Evolutionary conservation across 164 flowering plant species (phyloP), one percentile per base, ranked within the genome.

Genomic region (Hamamelis virginiana): DNA sequence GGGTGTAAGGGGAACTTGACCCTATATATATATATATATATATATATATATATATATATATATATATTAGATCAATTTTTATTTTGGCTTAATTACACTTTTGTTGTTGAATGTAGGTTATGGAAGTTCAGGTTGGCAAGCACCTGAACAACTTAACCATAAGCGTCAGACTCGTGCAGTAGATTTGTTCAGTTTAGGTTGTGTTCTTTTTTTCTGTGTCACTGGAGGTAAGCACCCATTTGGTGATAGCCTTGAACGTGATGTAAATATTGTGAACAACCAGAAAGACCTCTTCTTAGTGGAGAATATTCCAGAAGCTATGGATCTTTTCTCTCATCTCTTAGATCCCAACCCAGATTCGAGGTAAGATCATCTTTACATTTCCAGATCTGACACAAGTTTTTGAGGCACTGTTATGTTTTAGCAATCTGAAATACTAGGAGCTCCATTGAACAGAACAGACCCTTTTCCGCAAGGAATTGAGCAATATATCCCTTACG

Each of bases 71-170:
- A n/a, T n/a, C n/a, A n/a, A n/a, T n/a, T n/a, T n/a, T n/a, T n/a
- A n/a, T n/a, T n/a, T n/a, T n/a, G n/a, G n/a, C n/a, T n/a, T n/a
- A n/a, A n/a, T n/a, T n/a, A n/a, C n/a, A n/a, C 4, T 33, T 5
- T 12, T 52, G n/a, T 45, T 50, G 41, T 38, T 52, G 3, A 46
- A 64, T 71, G 63, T 75, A 84, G 87, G 85, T 65, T 80, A 72
- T 80, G 87, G 87, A 3, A 84, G 87, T 66, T 81, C 87, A 1
- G 87, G 87, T 71, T 84, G 85, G 87, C 87, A 84, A 63, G 81
- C 85, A 14, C 87, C 87, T 59, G 87, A 84, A 63, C 87, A 84
- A 63, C 87, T 84, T 67, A 76, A 71, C 63, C 79, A 74, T 41
- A 78, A 77, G 16, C 83, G 85, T 45, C 85, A 84, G 72, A 84